phyloP scores from a whole-genome alignment of 1,284 basidiomycete species.

The Irpex sp. region DNA sequence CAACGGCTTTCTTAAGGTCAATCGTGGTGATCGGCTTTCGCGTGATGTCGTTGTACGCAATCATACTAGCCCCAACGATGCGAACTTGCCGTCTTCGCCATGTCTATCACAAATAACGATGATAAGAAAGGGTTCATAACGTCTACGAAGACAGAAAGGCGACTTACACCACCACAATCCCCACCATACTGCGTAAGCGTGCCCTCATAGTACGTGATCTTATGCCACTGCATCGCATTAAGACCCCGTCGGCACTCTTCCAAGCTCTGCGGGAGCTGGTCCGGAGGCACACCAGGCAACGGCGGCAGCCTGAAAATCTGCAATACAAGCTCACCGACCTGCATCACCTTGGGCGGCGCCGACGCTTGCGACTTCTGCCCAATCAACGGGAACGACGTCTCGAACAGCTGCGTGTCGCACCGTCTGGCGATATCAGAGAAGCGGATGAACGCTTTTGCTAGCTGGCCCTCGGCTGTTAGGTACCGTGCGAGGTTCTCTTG shows the following conservation, averaged over 20 bases:
- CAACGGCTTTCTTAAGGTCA: slow-evolving; percentile 80
- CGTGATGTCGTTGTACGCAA: slow-evolving; percentile 94
- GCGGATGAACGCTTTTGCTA: slow-evolving; percentile 77
- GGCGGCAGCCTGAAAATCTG: slow-evolving; percentile 89
- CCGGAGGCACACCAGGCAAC: slow-evolving; percentile 72
- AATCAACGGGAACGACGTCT: slow-evolving; percentile 80
- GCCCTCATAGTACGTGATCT: slow-evolving; percentile 88
- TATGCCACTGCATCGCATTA: slow-evolving; percentile 86
- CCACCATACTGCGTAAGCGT: slow-evolving; percentile 91
- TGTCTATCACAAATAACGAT: neutral
- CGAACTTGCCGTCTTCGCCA: slow-evolving; percentile 76
- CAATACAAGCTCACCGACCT: slow-evolving; percentile 75
- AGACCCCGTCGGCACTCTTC: slow-evolving; percentile 91
- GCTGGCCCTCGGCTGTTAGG: slow-evolving; percentile 72
- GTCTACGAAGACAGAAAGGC: slow-evolving; percentile 8
- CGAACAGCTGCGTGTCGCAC: slow-evolving; percentile 80
- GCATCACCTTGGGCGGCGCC: slow-evolving; percentile 45
- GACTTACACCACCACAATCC: slow-evolving; percentile 74
- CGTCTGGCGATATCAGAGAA: slow-evolving; percentile 80
- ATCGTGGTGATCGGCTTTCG: slow-evolving; percentile 88
- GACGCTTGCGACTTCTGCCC: slow-evolving; percentile 61
- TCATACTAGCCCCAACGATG: slow-evolving; percentile 79
- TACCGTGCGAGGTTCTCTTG: slow-evolving; percentile 78
- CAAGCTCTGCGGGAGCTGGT: slow-evolving; percentile 83
- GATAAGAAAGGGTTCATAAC: neutral